These are phyloP conservation scores for Aspergillus costaricaensis DNA, from an alignment of 2,329 filamentous ascomycete genomes.

Conservation along the genomic window DNA sequence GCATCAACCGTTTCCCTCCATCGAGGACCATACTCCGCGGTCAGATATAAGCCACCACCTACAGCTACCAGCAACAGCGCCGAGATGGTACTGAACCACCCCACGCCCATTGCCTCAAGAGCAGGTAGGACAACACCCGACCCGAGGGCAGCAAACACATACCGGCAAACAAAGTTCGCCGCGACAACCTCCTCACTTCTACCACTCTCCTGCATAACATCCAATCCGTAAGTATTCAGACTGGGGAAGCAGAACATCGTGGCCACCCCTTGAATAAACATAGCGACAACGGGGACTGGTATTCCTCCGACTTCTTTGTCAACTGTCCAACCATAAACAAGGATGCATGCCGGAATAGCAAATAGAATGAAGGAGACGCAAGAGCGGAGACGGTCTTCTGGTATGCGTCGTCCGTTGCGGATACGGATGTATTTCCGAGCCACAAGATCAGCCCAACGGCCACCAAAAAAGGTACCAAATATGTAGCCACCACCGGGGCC, in stretches of 20 bases:
- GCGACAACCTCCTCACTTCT: constrained; percentile 73
- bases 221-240: constrained; percentile 78
- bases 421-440: constrained; percentile 66
- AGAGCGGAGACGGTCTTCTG: constrained; percentile 68
- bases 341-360: constrained; percentile 62
- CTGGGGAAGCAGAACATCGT: constrained; percentile 76
- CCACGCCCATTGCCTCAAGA: constrained; percentile 72
- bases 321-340: constrained; percentile 69
- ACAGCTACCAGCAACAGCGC: constrained; percentile 57
- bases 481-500: constrained; percentile 72
- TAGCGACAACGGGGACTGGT: constrained; percentile 65
- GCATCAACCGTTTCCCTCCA: constrained; percentile 60
- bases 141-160: constrained; percentile 70
- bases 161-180: constrained; percentile 77
- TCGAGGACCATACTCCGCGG: constrained; percentile 51
- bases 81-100: constrained; percentile 76
- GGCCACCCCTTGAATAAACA: constrained; percentile 73
- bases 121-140: constrained; percentile 73
- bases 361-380: constrained; percentile 59
- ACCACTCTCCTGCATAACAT: constrained; percentile 68
- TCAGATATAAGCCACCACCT: constrained; percentile 51
- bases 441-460: constrained; percentile 67
- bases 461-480: constrained; percentile 69
- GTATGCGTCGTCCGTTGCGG: constrained; percentile 58
- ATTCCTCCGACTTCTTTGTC: constrained; percentile 58